phyloP scores from a whole-genome alignment of 202 grass and related monocot genomes.

The Setaria italica region DNA sequence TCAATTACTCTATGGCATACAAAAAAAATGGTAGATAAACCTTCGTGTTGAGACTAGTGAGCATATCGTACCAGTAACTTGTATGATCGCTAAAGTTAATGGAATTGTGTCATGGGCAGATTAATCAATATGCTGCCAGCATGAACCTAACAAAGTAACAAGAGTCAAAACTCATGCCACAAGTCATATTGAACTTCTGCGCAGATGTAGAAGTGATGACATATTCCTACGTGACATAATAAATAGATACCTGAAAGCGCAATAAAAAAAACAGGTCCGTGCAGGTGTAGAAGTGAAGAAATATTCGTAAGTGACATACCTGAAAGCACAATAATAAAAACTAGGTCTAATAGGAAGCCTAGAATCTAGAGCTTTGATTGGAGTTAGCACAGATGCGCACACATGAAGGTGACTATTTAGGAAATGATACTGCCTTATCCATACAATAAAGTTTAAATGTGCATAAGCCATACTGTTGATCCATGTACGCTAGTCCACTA shows the following conservation, averaged over 20 bases:
- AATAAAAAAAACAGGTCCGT: constrained; percentile 5
- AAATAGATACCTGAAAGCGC: not conserved
- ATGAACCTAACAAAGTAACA: not conserved
- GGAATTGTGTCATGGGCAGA: not conserved
- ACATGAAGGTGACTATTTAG: not conserved
- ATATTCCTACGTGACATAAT: not conserved
- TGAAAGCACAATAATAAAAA: not conserved
- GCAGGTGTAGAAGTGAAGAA: not conserved
- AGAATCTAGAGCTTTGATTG: not conserved
- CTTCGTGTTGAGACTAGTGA: not conserved
- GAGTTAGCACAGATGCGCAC: not conserved
- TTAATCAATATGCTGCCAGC: not conserved
- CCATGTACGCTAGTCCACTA: not conserved
- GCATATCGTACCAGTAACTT: not conserved
- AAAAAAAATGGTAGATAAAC: not conserved
- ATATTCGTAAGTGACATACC: not conserved
- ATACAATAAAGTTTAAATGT: not conserved
- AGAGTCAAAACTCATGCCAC: not conserved
- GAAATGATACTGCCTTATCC: not conserved
- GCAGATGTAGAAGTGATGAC: not conserved
- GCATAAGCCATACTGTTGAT: not conserved
- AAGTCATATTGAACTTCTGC: not conserved
- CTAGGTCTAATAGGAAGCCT: not conserved
- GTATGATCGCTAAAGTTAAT: not conserved
- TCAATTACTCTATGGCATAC: not conserved